These are phyloP conservation scores for Gaeumannomyces sp. DNA, from an alignment of 2,329 filamentous ascomycete genomes.

Conservation along the genomic window DNA sequence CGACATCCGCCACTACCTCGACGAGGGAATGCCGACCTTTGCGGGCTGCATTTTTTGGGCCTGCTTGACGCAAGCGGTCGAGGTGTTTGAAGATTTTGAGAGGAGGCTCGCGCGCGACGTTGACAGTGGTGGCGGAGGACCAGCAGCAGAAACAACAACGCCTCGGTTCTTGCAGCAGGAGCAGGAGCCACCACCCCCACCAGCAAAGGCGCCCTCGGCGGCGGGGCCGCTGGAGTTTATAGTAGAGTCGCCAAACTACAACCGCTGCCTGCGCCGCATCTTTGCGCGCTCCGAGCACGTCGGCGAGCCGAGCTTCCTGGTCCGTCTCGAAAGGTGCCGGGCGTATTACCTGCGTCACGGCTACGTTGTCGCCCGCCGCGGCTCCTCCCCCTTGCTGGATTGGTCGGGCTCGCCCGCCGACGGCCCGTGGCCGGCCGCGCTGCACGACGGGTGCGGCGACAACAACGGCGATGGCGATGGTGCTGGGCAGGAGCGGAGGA, in stretches of 20 bases:
- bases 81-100: neutral
- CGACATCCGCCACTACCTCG: conserved; percentile 12
- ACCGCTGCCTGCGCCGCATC: neutral
- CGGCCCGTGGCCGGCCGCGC: no score
- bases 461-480: no score
- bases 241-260: no score
- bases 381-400: neutral
- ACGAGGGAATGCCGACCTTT: conserved; percentile 10
- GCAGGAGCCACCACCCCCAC: no score
- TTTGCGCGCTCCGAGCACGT: neutral
- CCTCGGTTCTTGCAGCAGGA: no score
- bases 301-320: neutral
- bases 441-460: no score
- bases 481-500: neutral
- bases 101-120: neutral
- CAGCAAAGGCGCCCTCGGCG: neutral
- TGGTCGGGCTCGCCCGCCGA: neutral
- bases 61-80: conserved; percentile 7
- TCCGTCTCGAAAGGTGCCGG: neutral
- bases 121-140: no score
- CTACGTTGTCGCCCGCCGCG: neutral
- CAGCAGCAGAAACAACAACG: no score
- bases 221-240: no score
- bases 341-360: neutral
- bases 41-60: conserved; percentile 16